Evolutionary conservation across 2,329 filamentous ascomycete species (phyloP).

Genomic region (Fusarium torreyae): DNA sequence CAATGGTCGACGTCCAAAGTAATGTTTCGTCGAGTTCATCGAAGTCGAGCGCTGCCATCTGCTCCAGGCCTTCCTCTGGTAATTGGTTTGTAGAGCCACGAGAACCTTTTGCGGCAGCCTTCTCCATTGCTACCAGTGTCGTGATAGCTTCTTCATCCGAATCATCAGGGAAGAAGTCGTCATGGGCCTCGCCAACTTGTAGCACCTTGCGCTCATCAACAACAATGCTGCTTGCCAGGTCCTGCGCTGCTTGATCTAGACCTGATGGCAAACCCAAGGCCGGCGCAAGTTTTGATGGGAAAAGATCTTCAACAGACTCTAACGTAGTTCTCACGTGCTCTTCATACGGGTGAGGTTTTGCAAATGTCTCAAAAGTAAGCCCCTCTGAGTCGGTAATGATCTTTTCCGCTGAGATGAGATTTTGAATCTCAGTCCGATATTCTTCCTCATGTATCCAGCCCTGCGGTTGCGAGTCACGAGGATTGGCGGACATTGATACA

Average conservation of each 20-base stretch:
- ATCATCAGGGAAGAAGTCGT: slow-evolving; percentile 65
- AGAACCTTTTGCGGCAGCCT: slow-evolving; percentile 15
- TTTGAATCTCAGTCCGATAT: slow-evolving; percentile 75
- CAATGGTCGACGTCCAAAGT: slow-evolving; percentile 42
- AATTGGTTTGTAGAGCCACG: neutral
- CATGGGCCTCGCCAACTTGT: slow-evolving; percentile 62
- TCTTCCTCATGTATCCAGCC: slow-evolving; percentile 96
- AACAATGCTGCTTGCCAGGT: slow-evolving; percentile 65
- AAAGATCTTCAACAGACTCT: slow-evolving; percentile 90
- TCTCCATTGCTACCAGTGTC: slow-evolving; percentile 44
- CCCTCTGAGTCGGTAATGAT: slow-evolving; percentile 57
- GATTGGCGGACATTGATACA: slow-evolving; percentile 89
- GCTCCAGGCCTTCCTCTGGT: neutral
- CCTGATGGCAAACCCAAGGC: slow-evolving; percentile 59
- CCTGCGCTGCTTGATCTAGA: slow-evolving; percentile 43
- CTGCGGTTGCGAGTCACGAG: slow-evolving; percentile 78
- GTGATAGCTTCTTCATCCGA: slow-evolving; percentile 66
- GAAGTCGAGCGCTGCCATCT: neutral
- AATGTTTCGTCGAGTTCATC: slow-evolving; percentile 46
- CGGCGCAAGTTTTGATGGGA: slow-evolving; percentile 74
- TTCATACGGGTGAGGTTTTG: slow-evolving; percentile 68
- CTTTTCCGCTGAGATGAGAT: slow-evolving; percentile 76
- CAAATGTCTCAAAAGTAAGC: slow-evolving; percentile 76
- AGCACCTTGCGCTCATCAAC: slow-evolving; percentile 76
- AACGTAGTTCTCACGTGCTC: slow-evolving; percentile 80